Evolutionary conservation across 1,284 basidiomycete genomes (phyloP), one percentile per base, ranked within the genome.

Genomic region (Volvariella volvacea): DNA sequence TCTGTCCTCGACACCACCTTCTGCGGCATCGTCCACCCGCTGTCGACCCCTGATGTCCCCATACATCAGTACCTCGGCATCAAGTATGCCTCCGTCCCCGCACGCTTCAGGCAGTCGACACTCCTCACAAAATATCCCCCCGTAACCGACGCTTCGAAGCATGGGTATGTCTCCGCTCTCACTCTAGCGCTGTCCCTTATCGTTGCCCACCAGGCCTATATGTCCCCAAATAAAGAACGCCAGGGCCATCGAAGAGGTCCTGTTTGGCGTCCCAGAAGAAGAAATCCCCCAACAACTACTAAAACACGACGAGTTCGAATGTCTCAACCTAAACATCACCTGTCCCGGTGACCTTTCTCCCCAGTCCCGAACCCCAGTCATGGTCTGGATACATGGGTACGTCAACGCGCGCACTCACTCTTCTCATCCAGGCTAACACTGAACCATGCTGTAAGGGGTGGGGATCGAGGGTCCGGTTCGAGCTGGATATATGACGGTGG

Each of bases 371-470:
- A 51, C 81, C 10, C 84, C 85, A 4, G 83, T 88, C 48, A 86
- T 88, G 83, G 58, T 87, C 34, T 88, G 83, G 84, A 67, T 88
- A 15, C 84, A 88, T 60, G 84, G 85, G 84, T 87, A 52, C 40
- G 73, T 64, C 40, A 39, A 37, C 22, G 42, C 12, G 25, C 25
- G 25, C 6, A 34, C 12, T 20, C n/a, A 15, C n/a, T 41, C 36
- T 28, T 21, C 39, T 45, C 30, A 43, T 37, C 22, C 48, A 25
- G 17, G 10, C 30, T 34, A 39, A 22, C 46, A 49, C 41, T 44
- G 39, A 42, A 37, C 17, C 40, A 37, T 44, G 38, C 41, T 41
- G 25, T 42, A 52, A 87, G 83, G 17, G 84, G 85, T 36, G 78
- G 76, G 8, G 76, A 83, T 56, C 67, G 75, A 52, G 85, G 85